Conservation (phyloP, 2,329 filamentous ascomycete genomes). For the Bisporella sp. region DNA sequence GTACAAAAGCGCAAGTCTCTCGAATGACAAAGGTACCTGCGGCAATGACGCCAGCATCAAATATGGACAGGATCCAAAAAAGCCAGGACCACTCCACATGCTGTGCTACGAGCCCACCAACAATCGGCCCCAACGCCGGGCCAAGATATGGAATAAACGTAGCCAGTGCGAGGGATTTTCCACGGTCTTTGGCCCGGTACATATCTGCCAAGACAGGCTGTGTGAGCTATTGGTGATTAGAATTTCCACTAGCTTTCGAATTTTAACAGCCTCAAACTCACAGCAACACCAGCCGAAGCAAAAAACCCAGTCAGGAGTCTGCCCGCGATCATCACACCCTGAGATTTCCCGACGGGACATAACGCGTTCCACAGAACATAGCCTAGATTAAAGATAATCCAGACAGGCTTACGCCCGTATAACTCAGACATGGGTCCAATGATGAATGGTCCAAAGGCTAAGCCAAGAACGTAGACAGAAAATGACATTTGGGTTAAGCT, state of each 20-base stretch:
- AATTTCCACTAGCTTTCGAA: neutral
- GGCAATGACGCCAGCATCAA: conserved; percentile 33
- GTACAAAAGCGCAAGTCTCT: conserved; percentile 41
- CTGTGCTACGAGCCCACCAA: conserved; percentile 40
- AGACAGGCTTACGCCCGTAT: conserved; percentile 33
- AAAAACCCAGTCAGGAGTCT: conserved; percentile 40
- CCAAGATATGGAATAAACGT: conserved; percentile 34
- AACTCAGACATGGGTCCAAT: conserved; percentile 42
- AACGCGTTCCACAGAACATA: conserved; percentile 46
- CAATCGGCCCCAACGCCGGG: conserved; percentile 31
- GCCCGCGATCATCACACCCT: conserved; percentile 33
- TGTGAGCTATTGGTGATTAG: conserved; percentile 26
- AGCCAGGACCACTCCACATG: conserved; percentile 44
- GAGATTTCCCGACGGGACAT: conserved; percentile 36
- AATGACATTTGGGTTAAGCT: conserved; percentile 31
- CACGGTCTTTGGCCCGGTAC: conserved; percentile 29
- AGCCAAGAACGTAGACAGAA: conserved; percentile 41
- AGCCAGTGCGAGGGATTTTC: conserved; percentile 28
- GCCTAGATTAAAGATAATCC: conserved; percentile 37
- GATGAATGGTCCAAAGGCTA: conserved; percentile 38
- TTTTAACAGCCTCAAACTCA: conserved; percentile 28
- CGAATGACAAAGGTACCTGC: conserved; percentile 38
- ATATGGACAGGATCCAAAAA: conserved; percentile 40
- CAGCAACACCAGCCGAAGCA: conserved; percentile 34
- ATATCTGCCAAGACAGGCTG: conserved; percentile 36